Evolutionary conservation across 495 filamentous ascomycete species (phyloP).

Genomic region (Achaetomiella virescens): DNA sequence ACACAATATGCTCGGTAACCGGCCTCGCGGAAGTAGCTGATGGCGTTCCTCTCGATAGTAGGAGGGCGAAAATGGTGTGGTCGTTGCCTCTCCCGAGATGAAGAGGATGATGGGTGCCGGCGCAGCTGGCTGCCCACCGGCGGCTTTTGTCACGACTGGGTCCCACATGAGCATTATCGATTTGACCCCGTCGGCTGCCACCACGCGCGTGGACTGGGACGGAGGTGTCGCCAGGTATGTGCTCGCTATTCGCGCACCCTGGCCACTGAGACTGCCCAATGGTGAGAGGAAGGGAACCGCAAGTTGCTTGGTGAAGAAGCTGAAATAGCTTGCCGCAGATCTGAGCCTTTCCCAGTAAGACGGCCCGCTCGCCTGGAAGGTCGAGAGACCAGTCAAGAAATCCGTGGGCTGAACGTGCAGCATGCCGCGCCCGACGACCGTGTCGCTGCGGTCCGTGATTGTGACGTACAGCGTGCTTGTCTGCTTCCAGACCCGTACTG

Average conservation of each 20-base stretch:
- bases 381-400: slow-evolving; percentile 52
- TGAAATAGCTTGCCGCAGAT: slow-evolving; percentile 47
- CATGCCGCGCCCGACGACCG: slow-evolving; percentile 51
- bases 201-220: slow-evolving; percentile 37
- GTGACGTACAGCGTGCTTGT: slow-evolving; percentile 59
- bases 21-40: slow-evolving; percentile 56
- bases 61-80: slow-evolving; percentile 58
- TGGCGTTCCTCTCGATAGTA: slow-evolving; percentile 57
- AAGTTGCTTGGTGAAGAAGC: slow-evolving; percentile 52
- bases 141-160: too few relatives aligned
- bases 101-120: slow-evolving; percentile 45
- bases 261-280: too few relatives aligned
- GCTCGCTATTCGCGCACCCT: slow-evolving; percentile 48
- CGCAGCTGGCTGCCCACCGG: slow-evolving; percentile 31
- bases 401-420: slow-evolving; percentile 51
- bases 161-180: slow-evolving; percentile 53
- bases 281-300: slow-evolving; percentile 51
- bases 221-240: slow-evolving; percentile 34
- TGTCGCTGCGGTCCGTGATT: slow-evolving; percentile 36
- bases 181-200: slow-evolving; percentile 47
- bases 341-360: slow-evolving; percentile 37
- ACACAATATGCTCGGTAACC: slow-evolving; percentile 53
- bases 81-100: slow-evolving; percentile 56
- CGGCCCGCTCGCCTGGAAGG: slow-evolving; percentile 48
- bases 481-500: slow-evolving; percentile 51